A percentile compares a stretch with the other conserved stretches of the same genome.
Conservation (phyloP, 176 grass and related monocot species). For the Triticum turgidum region DNA sequence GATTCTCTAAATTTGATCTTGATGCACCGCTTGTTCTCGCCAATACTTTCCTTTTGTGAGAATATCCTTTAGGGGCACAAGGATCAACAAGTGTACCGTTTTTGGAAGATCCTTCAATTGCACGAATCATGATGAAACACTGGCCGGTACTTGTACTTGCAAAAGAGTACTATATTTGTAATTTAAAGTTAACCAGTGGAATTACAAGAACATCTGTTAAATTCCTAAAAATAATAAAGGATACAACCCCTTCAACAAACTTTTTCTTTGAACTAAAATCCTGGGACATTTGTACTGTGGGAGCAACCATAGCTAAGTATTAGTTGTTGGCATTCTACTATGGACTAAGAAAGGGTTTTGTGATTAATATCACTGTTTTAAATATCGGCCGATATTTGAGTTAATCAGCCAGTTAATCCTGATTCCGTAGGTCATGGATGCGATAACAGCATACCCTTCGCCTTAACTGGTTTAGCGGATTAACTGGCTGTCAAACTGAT, state of each 20-base stretch:
- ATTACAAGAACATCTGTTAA: background rate
- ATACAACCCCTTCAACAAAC: background rate
- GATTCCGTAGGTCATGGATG: too few species aligned
- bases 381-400: too few species aligned
- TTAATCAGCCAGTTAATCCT: too few species aligned
- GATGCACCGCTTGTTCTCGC: constrained; percentile 1
- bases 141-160: background rate
- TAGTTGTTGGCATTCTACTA: background rate
- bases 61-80: constrained; percentile 77
- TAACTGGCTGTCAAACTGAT: too few species aligned
- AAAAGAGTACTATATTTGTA: background rate
- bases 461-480: too few species aligned
- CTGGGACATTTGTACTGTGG: background rate
- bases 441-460: too few species aligned
- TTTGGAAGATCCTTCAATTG: constrained; percentile 33
- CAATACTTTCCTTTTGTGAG: constrained; percentile 40
- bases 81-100: constrained; percentile 55
- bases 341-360: constrained; percentile 1
- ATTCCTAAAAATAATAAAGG: background rate
- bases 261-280: background rate
- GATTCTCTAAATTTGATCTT: constrained; percentile 39
- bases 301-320: background rate
- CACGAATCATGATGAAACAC: background rate
- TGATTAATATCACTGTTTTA: background rate
- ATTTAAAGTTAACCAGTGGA: constrained; percentile 4